phyloP scores from a whole-genome alignment of 2,329 filamentous ascomycete species.

The Phoma sp. region DNA sequence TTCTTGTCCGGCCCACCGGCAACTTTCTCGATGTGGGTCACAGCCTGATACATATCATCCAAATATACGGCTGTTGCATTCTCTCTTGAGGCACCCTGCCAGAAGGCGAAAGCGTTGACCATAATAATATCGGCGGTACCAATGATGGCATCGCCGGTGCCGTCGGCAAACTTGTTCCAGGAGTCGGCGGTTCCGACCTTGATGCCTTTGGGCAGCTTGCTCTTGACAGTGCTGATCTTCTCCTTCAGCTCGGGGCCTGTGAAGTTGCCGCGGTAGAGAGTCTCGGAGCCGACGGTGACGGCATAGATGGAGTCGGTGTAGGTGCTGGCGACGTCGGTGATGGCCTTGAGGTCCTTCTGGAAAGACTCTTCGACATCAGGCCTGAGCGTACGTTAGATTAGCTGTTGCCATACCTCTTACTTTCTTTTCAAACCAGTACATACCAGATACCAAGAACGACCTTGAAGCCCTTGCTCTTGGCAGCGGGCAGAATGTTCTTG shows the following conservation, averaged over 20 bases:
- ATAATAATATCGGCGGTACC: slow-evolving; percentile 68
- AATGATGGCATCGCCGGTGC: slow-evolving; percentile 71
- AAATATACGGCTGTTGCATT: slow-evolving; percentile 70
- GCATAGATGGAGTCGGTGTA: slow-evolving; percentile 69
- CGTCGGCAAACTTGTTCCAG: slow-evolving; percentile 76
- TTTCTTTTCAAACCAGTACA: slow-evolving; percentile 27
- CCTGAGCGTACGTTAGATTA: slow-evolving; percentile 49
- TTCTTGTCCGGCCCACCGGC: slow-evolving; percentile 60
- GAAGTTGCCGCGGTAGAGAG: slow-evolving; percentile 73
- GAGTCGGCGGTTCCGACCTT: slow-evolving; percentile 73
- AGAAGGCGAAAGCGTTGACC: slow-evolving; percentile 76
- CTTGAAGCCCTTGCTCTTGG: slow-evolving; percentile 69
- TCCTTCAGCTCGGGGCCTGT: slow-evolving; percentile 65
- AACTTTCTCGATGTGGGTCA: slow-evolving; percentile 67
- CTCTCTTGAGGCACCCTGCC: slow-evolving; percentile 68
- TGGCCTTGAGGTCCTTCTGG: slow-evolving; percentile 65
- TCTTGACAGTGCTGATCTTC: slow-evolving; percentile 69
- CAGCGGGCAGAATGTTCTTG: slow-evolving; percentile 69
- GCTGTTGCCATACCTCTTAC: background rate
- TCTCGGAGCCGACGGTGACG: slow-evolving; percentile 75
- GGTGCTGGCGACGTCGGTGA: slow-evolving; percentile 58
- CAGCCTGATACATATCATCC: slow-evolving; percentile 71
- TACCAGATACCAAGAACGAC: slow-evolving; percentile 76
- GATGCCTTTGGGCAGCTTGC: slow-evolving; percentile 58
- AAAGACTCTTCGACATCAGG: slow-evolving; percentile 70